Evolutionary conservation across 805 yeast species (phyloP), one percentile per base, ranked within the genome.

Genomic region (Sugiyamaella qingdaonensis): DNA sequence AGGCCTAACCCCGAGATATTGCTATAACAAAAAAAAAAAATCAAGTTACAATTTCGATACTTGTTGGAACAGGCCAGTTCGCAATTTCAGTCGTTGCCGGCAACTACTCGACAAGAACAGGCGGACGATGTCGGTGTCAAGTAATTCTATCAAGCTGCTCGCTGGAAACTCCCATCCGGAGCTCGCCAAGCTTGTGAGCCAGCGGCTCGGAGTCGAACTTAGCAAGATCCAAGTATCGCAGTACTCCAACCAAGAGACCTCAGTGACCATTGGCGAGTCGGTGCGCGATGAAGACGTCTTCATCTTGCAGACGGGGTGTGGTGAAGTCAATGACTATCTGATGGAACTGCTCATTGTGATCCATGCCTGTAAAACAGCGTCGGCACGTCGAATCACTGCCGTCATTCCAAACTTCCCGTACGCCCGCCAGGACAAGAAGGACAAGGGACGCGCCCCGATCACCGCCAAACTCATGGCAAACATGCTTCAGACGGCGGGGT

Each of bases 351-450:
- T 94, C 55, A 84, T 92, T 55, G 84, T 92, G 84, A 83, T 92
- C 59, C 90, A 89, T 69, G 98, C 98, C 13, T 90, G 97, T 72
- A 86, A 85, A 64, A 83, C 91, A n/a, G 98, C 98, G 2, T 88
- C 96, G 33, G 97, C 97, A 1, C 79, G 97, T 66, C 78, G 92
- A 57, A 86, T 92, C 65, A 91, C 97, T 0, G 97, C 96, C 0
- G 95, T 92, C 52, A 81, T 94, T 56, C 99, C 99, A 46, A 88
- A 86, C 70, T 92, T 91, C 73, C 97, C 97, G 11, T 92, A 92
- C 67, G 98, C 98, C 2, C 82, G 99, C 72, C 99, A 92, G 70
- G 99, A 92, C 71, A 87, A 91, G 70, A 92, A 92, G 70, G 98
- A 92, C 70, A 92, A 92, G 69, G 84, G 92, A 44, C 79, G 99